These are phyloP conservation scores for Ogataea polymorpha DNA, from an alignment of 805 yeast species.

Conservation along the genomic window DNA sequence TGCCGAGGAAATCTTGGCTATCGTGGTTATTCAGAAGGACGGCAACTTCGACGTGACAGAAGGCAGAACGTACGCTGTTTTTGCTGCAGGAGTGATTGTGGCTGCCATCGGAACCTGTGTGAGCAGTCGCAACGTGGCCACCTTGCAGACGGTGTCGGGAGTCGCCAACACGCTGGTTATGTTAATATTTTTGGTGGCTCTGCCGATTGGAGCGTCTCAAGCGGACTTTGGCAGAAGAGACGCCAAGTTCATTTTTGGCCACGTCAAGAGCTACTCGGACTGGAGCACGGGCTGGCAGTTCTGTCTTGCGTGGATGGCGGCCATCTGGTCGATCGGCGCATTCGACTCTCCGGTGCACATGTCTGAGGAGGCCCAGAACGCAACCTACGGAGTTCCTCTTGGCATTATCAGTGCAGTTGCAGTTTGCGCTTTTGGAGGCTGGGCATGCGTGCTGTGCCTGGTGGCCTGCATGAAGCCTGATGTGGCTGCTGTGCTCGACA, in stretches of 20 bases:
- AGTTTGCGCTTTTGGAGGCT: conserved; percentile 59
- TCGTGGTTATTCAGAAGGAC: conserved; percentile 48
- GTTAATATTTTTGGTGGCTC: conserved; percentile 54
- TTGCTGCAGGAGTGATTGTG: conserved; percentile 53
- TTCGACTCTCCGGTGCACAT: conserved; percentile 71
- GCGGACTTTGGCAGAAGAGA: conserved; percentile 14
- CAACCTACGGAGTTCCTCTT: conserved; percentile 59
- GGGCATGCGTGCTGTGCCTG: conserved; percentile 47
- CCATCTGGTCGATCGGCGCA: conserved; percentile 73
- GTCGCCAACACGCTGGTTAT: conserved; percentile 50
- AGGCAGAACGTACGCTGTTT: conserved; percentile 60
- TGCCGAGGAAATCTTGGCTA: conserved; percentile 55
- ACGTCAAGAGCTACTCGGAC: conserved; percentile 44
- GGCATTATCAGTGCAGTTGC: conserved; percentile 60
- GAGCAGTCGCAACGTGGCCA: conserved; percentile 54
- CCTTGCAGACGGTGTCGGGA: conserved; percentile 58
- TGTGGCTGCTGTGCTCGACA: conserved; percentile 37
- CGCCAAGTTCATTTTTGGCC: conserved; percentile 54
- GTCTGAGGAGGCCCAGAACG: conserved; percentile 67
- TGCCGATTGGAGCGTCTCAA: conserved; percentile 49
- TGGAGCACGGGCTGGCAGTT: conserved; percentile 63
- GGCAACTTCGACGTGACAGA: conserved; percentile 53
- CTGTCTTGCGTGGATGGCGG: conserved; percentile 49
- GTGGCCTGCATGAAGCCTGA: conserved; percentile 53
- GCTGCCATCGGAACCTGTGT: conserved; percentile 54